phyloP scores from a whole-genome alignment of 148 eudicot genomes.

The Salicornia ramosissima region DNA sequence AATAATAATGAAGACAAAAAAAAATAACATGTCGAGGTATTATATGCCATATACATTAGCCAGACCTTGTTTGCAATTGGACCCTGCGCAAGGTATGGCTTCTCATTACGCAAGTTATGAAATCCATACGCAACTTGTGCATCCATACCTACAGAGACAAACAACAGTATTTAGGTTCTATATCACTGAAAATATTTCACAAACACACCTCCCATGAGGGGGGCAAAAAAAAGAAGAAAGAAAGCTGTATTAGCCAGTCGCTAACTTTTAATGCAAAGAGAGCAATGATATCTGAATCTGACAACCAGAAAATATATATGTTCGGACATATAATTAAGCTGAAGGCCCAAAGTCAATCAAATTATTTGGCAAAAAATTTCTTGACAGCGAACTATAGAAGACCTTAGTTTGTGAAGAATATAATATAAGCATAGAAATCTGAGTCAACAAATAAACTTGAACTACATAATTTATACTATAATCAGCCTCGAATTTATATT shows the following conservation, averaged over 20 bases:
- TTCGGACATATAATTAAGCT: no score
- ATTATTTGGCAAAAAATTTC: no score
- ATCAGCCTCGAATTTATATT: neutral
- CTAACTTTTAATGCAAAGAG: neutral
- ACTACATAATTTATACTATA: neutral
- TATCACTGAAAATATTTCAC: slow-evolving; percentile 2
- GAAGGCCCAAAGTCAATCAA: no score
- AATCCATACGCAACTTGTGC: slow-evolving; percentile 92
- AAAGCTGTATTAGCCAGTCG: no score
- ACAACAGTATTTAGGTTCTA: neutral
- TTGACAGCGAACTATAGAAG: no score
- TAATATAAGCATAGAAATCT: no score
- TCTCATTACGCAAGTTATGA: slow-evolving; percentile 81
- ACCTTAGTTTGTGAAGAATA: no score
- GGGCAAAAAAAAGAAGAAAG: no score
- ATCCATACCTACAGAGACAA: slow-evolving; percentile 66
- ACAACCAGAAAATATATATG: no score
- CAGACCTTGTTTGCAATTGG: slow-evolving; percentile 82
- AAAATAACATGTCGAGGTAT: neutral
- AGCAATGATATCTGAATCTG: neutral
- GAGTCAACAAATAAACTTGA: neutral
- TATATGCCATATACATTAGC: neutral
- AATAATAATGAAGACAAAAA: neutral
- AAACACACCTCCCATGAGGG: neutral
- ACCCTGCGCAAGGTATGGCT: slow-evolving; percentile 92